Conservation (phyloP, 345 rosid genomes). For the Kernera saxatilis region DNA sequence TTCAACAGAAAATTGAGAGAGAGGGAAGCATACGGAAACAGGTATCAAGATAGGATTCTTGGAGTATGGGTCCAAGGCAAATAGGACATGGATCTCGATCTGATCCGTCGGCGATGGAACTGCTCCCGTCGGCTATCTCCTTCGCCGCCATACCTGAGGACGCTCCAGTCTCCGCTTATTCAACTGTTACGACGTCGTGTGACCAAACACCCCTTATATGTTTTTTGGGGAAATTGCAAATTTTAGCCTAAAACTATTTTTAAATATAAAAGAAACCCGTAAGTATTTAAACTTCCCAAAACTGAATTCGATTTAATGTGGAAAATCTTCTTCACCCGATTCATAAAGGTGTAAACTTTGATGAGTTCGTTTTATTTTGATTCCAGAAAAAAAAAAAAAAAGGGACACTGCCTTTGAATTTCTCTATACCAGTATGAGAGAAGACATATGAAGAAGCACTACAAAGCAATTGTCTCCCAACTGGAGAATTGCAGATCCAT, state of each 20-base stretch:
- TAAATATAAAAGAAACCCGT: neutral
- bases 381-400: neutral
- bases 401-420: neutral
- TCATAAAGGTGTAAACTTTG: neutral
- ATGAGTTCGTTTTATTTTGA: neutral
- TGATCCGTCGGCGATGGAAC: neutral
- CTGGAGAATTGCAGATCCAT: slow-evolving; percentile 31
- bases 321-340: neutral
- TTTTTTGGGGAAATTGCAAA: neutral
- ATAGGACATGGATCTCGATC: slow-evolving; percentile 64
- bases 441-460: slow-evolving; percentile 26
- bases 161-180: neutral
- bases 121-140: slow-evolving; percentile 6
- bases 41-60: slow-evolving; percentile 68
- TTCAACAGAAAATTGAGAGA: neutral
- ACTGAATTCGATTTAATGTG: too few species aligned
- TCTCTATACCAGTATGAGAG: neutral
- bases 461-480: slow-evolving; percentile 17
- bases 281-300: neutral
- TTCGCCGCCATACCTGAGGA: slow-evolving; percentile 25
- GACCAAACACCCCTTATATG: neutral
- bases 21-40: slow-evolving; percentile 65
- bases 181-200: neutral
- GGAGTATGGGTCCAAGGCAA: slow-evolving; percentile 53
- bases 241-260: neutral